These are phyloP conservation scores for Parascedosporium putredinis DNA, from an alignment of 2,329 filamentous ascomycete species.

Conservation along the genomic window DNA sequence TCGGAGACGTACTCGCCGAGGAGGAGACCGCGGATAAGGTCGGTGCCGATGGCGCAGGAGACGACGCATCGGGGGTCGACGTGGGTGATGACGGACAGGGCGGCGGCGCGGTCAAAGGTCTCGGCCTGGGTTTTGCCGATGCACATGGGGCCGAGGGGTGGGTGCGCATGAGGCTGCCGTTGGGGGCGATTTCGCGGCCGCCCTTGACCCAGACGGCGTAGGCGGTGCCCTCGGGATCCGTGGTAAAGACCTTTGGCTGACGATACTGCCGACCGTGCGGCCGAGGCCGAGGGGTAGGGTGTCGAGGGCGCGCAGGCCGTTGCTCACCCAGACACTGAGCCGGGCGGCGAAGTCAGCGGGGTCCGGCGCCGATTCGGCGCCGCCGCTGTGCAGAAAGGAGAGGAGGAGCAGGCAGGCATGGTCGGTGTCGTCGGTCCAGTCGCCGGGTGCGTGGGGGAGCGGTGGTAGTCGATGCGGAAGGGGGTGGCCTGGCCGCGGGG, in stretches of 20 bases:
- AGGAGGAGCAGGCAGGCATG: conserved; percentile 39
- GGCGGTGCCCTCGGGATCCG: conserved; percentile 28
- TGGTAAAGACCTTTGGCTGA: conserved; percentile 26
- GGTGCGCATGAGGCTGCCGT: conserved; percentile 43
- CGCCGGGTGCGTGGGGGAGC: conserved; percentile 27
- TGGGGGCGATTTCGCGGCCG: conserved; percentile 31
- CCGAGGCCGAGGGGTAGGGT: conserved; percentile 38
- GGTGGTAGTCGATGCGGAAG: conserved; percentile 32
- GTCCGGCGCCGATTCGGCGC: conserved; percentile 23
- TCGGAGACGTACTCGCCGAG: conserved; percentile 31
- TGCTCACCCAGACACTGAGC: conserved; percentile 34
- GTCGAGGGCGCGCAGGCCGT: conserved; percentile 34
- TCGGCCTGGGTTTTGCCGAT: conserved; percentile 27
- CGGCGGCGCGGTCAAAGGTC: conserved; percentile 31
- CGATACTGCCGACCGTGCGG: conserved; percentile 33
- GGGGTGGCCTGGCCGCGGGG: conserved; percentile 26
- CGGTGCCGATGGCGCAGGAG: conserved; percentile 35
- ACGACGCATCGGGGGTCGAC: conserved; percentile 41
- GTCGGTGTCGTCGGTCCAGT: conserved; percentile 47
- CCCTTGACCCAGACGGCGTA: conserved; percentile 29
- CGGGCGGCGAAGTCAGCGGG: conserved; percentile 32
- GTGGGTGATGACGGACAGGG: conserved; percentile 35
- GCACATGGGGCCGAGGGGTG: conserved; percentile 40
- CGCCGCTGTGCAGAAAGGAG: conserved; percentile 33
- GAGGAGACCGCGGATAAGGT: conserved; percentile 33